Base-by-base conservation (phyloP, 345 rosid species). In the Citrus maxima region DNA sequence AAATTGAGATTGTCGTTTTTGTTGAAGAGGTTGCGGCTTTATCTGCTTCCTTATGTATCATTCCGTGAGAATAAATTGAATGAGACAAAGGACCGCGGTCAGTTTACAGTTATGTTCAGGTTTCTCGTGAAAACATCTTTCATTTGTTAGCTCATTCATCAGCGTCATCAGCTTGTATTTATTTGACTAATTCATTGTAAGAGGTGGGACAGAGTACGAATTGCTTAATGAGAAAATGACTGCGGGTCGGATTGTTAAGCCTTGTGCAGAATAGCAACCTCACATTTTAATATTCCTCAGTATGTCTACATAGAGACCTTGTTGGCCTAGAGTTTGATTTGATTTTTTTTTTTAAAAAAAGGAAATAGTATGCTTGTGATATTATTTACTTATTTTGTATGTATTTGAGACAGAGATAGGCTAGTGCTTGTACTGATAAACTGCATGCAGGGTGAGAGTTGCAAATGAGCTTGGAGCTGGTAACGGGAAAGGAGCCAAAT, bases 391-490 rank as follows among this genome's bases (percentile, higher is more conserved):
- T 38, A 8, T 27, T 28, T 5, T 4, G 35, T 40, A 6, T 10
- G 24, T 18, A 12, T 30, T 16, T 3, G 10, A 5, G 7, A 63
- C 4, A 61, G 34, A 25, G 30, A 25, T 28, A 18, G 22, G 54
- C 28, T 70, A 30, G 24, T 70, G 58, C 37, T 14, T 69, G 32
- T 19, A 1, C 40, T 69, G 28, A 40, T 4, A n/a, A 38, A 24
- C 12, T 83, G 82, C 87, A 93, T 84, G 82, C 87, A 93, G 98
- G 78, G 95, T 95, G 16, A 85, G 98, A 67, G 98, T 93, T 14
- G 93, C 98, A 8, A 95, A 95, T 63, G 98, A 95, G 80, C 85
- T 95, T 38, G 98, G 98, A 32, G 97, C 98, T 2, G 97, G 98
- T 0, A 93, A 92, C 37, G 98, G 98, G 7, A 89, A 82, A 73